These are phyloP conservation scores for Capsicum baccatum DNA, from an alignment of 257 asterid genomes.

Conservation along the genomic window DNA sequence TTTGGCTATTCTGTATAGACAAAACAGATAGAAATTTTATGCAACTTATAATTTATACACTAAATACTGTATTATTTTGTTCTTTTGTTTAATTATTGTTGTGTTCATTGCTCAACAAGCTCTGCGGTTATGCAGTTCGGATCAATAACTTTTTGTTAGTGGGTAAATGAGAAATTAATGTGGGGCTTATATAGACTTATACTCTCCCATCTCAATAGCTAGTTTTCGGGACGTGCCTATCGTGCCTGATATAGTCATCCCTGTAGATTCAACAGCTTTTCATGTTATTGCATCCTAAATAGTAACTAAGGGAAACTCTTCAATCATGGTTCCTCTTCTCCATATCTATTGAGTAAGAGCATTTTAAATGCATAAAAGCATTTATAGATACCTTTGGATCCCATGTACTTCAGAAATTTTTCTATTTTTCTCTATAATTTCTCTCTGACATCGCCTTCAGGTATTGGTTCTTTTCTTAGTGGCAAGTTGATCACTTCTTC, in stretches of 20 bases:
- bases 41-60: too few species aligned
- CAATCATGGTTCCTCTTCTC: neutral
- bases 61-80: too few species aligned
- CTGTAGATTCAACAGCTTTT: neutral
- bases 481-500: neutral
- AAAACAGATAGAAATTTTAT: too few species aligned
- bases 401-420: neutral
- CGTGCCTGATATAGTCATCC: neutral
- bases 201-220: too few species aligned
- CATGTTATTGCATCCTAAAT: constrained; percentile 2
- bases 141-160: too few species aligned
- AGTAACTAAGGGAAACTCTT: neutral
- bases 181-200: too few species aligned
- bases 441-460: neutral
- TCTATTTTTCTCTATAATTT: neutral
- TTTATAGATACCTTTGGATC: neutral
- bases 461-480: neutral
- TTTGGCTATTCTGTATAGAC: too few species aligned
- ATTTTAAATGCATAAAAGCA: neutral
- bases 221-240: too few species aligned
- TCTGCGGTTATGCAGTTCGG: too few species aligned
- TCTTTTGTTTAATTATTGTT: too few species aligned
- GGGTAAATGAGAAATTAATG: too few species aligned
- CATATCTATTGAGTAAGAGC: neutral
- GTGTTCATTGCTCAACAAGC: too few species aligned